These are phyloP conservation scores for Ajuga reptans DNA, from an alignment of 305 asterid genomes.

Conservation along the genomic window DNA sequence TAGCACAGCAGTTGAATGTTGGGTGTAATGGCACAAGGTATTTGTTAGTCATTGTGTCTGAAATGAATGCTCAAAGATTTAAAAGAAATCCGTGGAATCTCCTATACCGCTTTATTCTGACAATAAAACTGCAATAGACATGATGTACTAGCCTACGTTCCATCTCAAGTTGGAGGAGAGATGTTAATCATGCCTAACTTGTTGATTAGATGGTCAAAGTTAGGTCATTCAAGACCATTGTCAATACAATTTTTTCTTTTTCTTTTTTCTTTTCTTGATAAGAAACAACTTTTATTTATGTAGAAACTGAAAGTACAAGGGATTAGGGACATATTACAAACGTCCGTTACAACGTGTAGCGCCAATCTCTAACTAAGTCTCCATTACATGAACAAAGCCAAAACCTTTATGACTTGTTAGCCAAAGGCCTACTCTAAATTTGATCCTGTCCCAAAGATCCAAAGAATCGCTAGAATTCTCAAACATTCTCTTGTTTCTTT, in stretches of 20 bases:
- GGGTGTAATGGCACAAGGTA: not conserved
- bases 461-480: not conserved
- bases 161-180: not conserved
- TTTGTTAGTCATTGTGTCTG: not conserved
- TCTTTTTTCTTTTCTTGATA: too few relatives aligned
- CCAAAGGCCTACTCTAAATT: not conserved
- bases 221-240: not conserved
- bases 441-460: not conserved
- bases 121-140: not conserved
- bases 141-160: not conserved
- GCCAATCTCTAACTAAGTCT: too few relatives aligned
- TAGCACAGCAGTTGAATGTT: not conserved
- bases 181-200: not conserved
- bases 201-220: not conserved
- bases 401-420: not conserved
- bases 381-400: not conserved
- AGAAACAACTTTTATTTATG: too few relatives aligned
- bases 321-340: not conserved
- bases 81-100: not conserved
- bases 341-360: not conserved
- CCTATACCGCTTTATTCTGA: not conserved
- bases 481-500: not conserved
- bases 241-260: too few relatives aligned
- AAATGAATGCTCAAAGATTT: not conserved
- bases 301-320: too few relatives aligned